These are phyloP conservation scores for Moesziomyces sp. DNA, from an alignment of 1,284 basidiomycete genomes.

Conservation along the genomic window DNA sequence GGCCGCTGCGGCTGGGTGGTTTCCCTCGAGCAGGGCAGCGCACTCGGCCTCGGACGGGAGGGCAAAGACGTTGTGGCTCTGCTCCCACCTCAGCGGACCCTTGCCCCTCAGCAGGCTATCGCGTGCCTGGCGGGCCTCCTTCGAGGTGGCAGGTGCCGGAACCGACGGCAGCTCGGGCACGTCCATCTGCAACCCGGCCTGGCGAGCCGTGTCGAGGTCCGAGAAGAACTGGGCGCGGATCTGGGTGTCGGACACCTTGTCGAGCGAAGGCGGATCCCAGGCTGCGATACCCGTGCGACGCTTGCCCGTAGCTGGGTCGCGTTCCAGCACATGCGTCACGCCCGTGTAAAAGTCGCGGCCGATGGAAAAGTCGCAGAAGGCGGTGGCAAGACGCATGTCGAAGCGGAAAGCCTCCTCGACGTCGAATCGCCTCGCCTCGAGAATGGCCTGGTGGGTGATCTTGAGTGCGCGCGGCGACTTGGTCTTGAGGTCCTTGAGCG, in stretches of 20 bases:
- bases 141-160: slow-evolving; percentile 16
- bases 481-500: slow-evolving; percentile 51
- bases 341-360: slow-evolving; percentile 68
- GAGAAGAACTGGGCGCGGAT: slow-evolving; percentile 58
- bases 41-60: slow-evolving; percentile 64
- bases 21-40: slow-evolving; percentile 56
- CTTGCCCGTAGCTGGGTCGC: slow-evolving; percentile 63
- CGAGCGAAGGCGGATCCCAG: slow-evolving; percentile 56
- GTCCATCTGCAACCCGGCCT: slow-evolving; percentile 48
- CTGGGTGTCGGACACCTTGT: slow-evolving; percentile 50
- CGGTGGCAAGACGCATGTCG: slow-evolving; percentile 65
- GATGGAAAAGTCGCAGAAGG: slow-evolving; percentile 64
- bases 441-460: slow-evolving; percentile 57
- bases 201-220: slow-evolving; percentile 39
- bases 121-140: slow-evolving; percentile 42
- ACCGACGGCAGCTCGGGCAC: slow-evolving; percentile 43
- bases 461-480: slow-evolving; percentile 64
- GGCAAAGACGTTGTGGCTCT: slow-evolving; percentile 58
- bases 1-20: slow-evolving; percentile 59
- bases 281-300: slow-evolving; percentile 50
- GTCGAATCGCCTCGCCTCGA: slow-evolving; percentile 49
- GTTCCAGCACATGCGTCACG: slow-evolving; percentile 57
- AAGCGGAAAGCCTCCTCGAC: slow-evolving; percentile 58
- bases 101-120: slow-evolving; percentile 47
- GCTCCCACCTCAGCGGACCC: slow-evolving; percentile 62